A percentile compares a stretch with the other conserved stretches of the same genome.
Evolutionary conservation across 2,329 filamentous ascomycete genomes (phyloP).

Genomic region (Tolypocladium pustulatum): DNA sequence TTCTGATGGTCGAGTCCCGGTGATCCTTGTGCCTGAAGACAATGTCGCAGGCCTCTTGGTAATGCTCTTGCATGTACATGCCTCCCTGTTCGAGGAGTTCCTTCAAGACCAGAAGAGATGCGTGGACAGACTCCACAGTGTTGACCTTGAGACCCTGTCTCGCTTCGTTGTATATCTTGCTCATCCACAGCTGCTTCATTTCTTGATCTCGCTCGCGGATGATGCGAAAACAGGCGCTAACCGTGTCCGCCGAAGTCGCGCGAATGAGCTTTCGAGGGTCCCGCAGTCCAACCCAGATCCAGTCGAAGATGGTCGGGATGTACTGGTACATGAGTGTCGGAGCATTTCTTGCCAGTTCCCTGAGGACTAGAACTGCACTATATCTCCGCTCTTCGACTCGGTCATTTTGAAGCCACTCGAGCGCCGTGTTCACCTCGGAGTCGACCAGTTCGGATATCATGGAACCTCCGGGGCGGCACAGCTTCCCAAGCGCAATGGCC

Average conservation of each 20-base stretch:
- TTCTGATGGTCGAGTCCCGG: constrained; percentile 74
- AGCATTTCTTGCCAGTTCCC: constrained; percentile 84
- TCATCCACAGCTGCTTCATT: constrained; percentile 80
- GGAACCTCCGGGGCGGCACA: constrained; percentile 86
- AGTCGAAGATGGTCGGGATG: constrained; percentile 88
- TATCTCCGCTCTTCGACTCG: constrained; percentile 88
- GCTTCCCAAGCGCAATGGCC: constrained; percentile 76
- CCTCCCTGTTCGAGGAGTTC: constrained; percentile 89
- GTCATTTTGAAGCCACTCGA: constrained; percentile 96
- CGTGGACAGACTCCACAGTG: constrained; percentile 82
- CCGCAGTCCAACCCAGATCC: constrained; percentile 89
- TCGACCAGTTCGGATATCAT: constrained; percentile 93
- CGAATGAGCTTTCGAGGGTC: constrained; percentile 87
- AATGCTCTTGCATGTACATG: constrained; percentile 98
- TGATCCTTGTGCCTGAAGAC: constrained; percentile 90
- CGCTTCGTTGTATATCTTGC: constrained; percentile 81
- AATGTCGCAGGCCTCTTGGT: constrained; percentile 85
- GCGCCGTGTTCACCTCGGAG: constrained; percentile 87
- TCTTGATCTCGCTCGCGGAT: constrained; percentile 85
- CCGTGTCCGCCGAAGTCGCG: constrained; percentile 82
- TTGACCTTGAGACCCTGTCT: constrained; percentile 67
- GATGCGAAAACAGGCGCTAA: constrained; percentile 92
- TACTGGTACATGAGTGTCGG: constrained; percentile 94
- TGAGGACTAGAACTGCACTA: constrained; percentile 80
- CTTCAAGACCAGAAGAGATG: constrained; percentile 85